Evolutionary conservation across 2,329 filamentous ascomycete species (phyloP), one percentile per base, ranked within the genome.

Genomic region (Claviceps paspali): DNA sequence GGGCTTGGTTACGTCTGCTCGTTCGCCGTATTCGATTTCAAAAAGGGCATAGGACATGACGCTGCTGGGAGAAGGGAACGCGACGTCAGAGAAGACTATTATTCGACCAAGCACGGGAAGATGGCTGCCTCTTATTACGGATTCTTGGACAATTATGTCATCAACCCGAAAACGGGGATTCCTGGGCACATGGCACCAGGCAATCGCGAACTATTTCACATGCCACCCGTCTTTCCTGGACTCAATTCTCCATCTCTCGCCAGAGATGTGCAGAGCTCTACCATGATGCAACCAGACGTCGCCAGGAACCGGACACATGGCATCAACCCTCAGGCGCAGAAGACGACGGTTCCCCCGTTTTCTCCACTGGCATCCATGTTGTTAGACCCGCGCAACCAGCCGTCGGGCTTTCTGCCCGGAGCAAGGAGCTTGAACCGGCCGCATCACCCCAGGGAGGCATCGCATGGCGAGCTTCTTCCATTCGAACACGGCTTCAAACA

Each of bases 101-200:
- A 91, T 52, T 78, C 84, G 17, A 85, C 86, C 8, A 95, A 95
- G 52, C 87, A 98, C 51, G 84, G 87, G 44, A 98, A 98, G 62
- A 94, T 98, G 84, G 79, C 91, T n/a, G 83, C 86, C 12, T 96
- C 88, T 0, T 91, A 95, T 54, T 87, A 91, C 50, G 86, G 87
- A 2, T 98, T 98, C 55, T 65, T 95, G 41, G 86, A 95, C 52
- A 87, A 93, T 47, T 98, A 98, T 50, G 75, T 79, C 11, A 73
- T 78, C 34, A 83, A 84, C 48, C 76, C 78, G 3, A 79, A 76
- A 54, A 75, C 72, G 6, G 77, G 76, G 2, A 69, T 78, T 15
- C 71, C 73, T 6, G 73, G 74, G 15, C 67, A 74, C 38, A 59
- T 77, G 26, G 70, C 71, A 11, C 70, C 69, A 3, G 67, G 67